Base-by-base conservation (phyloP, 2,329 filamentous ascomycete species). In the Reticulascus tulasneorum region DNA sequence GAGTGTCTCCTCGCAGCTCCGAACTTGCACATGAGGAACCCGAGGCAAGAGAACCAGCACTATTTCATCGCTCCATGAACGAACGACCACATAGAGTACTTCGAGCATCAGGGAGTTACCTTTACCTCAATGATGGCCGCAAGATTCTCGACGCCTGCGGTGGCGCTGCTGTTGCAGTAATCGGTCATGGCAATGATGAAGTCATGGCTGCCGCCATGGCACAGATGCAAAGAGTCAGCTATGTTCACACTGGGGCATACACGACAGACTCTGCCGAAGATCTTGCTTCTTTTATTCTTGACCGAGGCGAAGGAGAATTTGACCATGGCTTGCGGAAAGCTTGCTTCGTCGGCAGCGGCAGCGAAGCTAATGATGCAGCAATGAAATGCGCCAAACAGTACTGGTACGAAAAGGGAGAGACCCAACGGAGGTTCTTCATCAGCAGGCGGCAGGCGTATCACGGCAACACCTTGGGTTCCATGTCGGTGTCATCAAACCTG, bases 321-420 rank as follows among this genome's bases (percentile, higher is more conserved):
- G 28, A 33, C 3, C 29, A 46, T 9, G 38, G 40, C 2, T 33
- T 49, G 13, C 33, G 42, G 11, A 47, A 44, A 20, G 47, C 47
- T 2, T 40, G 42, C 17, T 41, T 50, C 19, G 42, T 47, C 21
- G 27, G 40, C 27, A 48, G 44, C 23, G 47, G 49, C 18, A 49
- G 49, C 34, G 58, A 60, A 32, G 69, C 69, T 0, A 59, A 64
- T 8, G 70, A 75, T 39, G 58, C 68, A 0, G 64, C 65, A 0
- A 44, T 74, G 33, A 75, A 75, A 44, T 47, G 72, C 5, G 67
- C 67, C 0, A 51, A 63, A 7, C 70, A 75, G 44, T 75, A 71
- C 44, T 67, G 59, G 43, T 51, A 60, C 13, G 68, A 73, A 31
- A 51, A 50, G 4, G 54, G 55, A 8, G 48, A 65, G 35, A 47